Evolutionary conservation across 192 early-diverging fungal species (phyloP).

Genomic region (Umbelopsis vinacea): DNA sequence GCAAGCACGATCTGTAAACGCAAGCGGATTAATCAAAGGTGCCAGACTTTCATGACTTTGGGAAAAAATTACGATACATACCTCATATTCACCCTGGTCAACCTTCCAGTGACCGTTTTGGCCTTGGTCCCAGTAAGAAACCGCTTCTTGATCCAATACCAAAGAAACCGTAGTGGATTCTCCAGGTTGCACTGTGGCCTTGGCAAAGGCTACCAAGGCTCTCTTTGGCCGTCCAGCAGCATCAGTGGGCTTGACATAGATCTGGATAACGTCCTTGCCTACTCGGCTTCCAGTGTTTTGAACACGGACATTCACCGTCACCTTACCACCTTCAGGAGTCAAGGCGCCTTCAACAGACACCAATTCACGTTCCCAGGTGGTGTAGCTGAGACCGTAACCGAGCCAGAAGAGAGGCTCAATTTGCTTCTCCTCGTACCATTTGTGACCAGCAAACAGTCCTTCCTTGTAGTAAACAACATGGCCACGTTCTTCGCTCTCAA

Average conservation of each 20-base stretch:
- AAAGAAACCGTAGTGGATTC: constrained; percentile 3
- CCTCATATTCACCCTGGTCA: constrained; percentile 2
- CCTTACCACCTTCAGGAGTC: background rate
- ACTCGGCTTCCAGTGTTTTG: constrained; percentile 21
- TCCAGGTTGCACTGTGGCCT: constrained; percentile 10
- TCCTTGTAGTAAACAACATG: constrained; percentile 18
- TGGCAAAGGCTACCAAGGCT: constrained; percentile 10
- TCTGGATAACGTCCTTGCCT: constrained; percentile 20
- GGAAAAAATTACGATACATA: background rate
- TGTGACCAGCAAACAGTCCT: constrained; percentile 27
- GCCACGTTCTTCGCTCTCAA: background rate
- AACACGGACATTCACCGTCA: background rate
- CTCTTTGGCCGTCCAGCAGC: constrained; percentile 37
- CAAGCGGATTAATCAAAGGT: too few relatives aligned
- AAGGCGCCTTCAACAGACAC: background rate
- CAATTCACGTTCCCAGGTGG: constrained; percentile 1
- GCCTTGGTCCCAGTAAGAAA: constrained; percentile 27
- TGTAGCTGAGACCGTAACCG: constrained; percentile 21
- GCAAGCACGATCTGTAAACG: background rate
- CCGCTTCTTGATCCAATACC: constrained; percentile 27
- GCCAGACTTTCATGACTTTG: too few relatives aligned
- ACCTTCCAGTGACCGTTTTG: constrained; percentile 5
- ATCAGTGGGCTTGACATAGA: constrained; percentile 16
- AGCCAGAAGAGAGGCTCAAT: constrained; percentile 34
- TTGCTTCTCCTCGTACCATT: constrained; percentile 31